Percentiles rank a stretch among this genome's conserved stretches.
Evolutionary conservation across 2,329 filamentous ascomycete genomes (phyloP).

Genomic region (Sporothrix phasma): DNA sequence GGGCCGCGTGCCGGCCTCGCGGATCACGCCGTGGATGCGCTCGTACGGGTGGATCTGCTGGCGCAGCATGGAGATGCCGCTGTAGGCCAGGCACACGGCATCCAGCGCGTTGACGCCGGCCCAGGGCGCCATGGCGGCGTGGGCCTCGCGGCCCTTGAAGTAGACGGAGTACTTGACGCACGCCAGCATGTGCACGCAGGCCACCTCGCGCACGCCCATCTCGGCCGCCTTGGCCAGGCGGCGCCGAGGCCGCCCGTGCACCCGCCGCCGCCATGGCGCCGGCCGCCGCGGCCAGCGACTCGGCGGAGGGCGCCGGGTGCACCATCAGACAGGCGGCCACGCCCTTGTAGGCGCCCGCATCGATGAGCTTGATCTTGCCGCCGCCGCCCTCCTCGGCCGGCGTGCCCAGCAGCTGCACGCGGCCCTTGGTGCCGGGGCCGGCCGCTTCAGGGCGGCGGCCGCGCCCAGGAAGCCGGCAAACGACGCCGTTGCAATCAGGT

Average conservation of each 20-base stretch:
- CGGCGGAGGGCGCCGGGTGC: constrained; percentile 24
- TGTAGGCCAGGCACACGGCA: constrained; percentile 31
- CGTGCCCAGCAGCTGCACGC: constrained; percentile 30
- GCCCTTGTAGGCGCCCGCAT: constrained; percentile 32
- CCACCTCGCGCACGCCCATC: constrained; percentile 14
- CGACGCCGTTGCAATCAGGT: constrained; percentile 31
- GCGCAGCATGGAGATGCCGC: constrained; percentile 33
- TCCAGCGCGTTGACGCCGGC: constrained; percentile 39
- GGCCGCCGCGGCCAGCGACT: neutral
- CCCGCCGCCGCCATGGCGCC: neutral
- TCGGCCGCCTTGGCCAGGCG: neutral
- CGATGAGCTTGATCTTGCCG: constrained; percentile 36
- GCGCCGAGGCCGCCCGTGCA: constrained; percentile 9
- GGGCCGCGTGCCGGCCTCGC: constrained; percentile 28
- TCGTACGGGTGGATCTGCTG: constrained; percentile 39
- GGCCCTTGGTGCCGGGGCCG: constrained; percentile 17
- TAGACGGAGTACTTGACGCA: constrained; percentile 25
- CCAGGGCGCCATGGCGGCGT: constrained; percentile 39
- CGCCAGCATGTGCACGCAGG: constrained; percentile 17
- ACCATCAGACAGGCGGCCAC: constrained; percentile 32
- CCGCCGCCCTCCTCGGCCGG: constrained; percentile 35
- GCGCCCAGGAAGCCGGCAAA: constrained; percentile 30
- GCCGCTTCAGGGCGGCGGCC: constrained; percentile 19
- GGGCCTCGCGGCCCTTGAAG: constrained; percentile 34
- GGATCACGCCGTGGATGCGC: constrained; percentile 41